These are phyloP conservation scores for Chaetomiaceae sp. DNA, from an alignment of 2,329 filamentous ascomycete genomes.

Conservation along the genomic window DNA sequence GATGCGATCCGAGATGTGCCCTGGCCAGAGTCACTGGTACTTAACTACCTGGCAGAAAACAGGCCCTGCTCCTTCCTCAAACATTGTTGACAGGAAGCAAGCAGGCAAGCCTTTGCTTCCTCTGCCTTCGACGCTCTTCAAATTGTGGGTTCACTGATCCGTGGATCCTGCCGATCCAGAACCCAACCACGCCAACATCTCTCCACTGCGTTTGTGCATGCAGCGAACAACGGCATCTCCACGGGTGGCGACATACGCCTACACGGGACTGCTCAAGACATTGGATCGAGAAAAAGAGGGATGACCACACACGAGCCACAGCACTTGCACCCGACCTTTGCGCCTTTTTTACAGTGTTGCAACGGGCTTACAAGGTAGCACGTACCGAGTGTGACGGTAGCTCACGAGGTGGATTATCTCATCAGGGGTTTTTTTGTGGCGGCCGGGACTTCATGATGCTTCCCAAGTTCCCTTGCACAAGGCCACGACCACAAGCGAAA, in stretches of 20 bases:
- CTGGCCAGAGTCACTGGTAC: not conserved
- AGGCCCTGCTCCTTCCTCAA: not conserved
- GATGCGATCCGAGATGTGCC: not conserved
- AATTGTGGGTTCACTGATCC: not conserved
- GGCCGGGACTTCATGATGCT: not conserved
- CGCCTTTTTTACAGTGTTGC: not conserved
- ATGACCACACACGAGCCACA: not conserved
- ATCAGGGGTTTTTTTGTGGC: not conserved
- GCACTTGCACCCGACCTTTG: not conserved
- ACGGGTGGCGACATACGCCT: not conserved
- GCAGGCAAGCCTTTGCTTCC: too few species aligned
- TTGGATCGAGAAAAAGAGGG: not conserved
- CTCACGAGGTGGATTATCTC: not conserved
- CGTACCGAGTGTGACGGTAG: not conserved
- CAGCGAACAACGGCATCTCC: not conserved
- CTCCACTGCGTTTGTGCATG: conserved; percentile 1
- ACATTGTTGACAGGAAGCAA: too few species aligned
- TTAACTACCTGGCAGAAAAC: not conserved
- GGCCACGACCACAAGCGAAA: not conserved
- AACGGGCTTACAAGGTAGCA: not conserved
- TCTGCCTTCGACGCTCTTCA: not conserved
- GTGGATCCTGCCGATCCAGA: not conserved
- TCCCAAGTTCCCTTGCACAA: not conserved
- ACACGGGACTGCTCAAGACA: not conserved
- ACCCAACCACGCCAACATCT: not conserved